A percentile compares a stretch with the other conserved stretches of the same genome.
phyloP scores from a whole-genome alignment of 2,329 filamentous ascomycete genomes.

The Aureobasidium zeae region DNA sequence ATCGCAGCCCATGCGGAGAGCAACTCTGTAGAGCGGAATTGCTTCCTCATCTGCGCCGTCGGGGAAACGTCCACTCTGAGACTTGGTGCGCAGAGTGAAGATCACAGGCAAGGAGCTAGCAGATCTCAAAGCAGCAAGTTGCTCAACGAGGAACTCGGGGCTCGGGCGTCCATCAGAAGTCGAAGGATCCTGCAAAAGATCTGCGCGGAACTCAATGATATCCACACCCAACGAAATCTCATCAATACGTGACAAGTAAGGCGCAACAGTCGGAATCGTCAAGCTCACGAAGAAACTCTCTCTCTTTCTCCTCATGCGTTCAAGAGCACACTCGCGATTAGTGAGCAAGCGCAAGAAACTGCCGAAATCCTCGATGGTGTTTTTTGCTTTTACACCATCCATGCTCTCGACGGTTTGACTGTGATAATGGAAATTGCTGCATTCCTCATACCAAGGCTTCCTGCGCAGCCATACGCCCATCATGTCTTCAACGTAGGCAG shows the following conservation, averaged over 20 bases:
- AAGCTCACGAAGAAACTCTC: slow-evolving; percentile 90
- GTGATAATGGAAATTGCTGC: slow-evolving; percentile 90
- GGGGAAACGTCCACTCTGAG: slow-evolving; percentile 82
- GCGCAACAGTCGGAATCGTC: slow-evolving; percentile 65
- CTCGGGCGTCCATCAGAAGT: slow-evolving; percentile 48
- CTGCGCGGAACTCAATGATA: slow-evolving; percentile 88
- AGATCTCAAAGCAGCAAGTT: slow-evolving; percentile 70
- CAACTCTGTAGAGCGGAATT: slow-evolving; percentile 64
- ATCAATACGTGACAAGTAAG: slow-evolving; percentile 56
- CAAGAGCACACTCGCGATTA: slow-evolving; percentile 47
- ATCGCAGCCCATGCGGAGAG: slow-evolving; percentile 75
- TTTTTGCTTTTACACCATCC: slow-evolving; percentile 25
- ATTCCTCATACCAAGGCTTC: slow-evolving; percentile 81
- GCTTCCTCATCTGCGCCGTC: slow-evolving; percentile 59
- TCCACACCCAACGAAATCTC: slow-evolving; percentile 75
- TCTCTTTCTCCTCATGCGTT: slow-evolving; percentile 52
- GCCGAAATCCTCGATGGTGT: slow-evolving; percentile 58
- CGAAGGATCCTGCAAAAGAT: slow-evolving; percentile 69
- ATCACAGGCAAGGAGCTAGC: slow-evolving; percentile 70
- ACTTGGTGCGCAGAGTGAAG: slow-evolving; percentile 78
- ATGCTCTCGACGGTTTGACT: slow-evolving; percentile 53
- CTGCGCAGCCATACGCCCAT: slow-evolving; percentile 81
- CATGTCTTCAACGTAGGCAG: slow-evolving; percentile 88
- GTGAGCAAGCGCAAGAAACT: slow-evolving; percentile 63
- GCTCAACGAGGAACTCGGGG: slow-evolving; percentile 68